These are phyloP conservation scores for Rhodocollybia butyracea DNA, from an alignment of 768 basidiomycete genomes.

Conservation along the genomic window DNA sequence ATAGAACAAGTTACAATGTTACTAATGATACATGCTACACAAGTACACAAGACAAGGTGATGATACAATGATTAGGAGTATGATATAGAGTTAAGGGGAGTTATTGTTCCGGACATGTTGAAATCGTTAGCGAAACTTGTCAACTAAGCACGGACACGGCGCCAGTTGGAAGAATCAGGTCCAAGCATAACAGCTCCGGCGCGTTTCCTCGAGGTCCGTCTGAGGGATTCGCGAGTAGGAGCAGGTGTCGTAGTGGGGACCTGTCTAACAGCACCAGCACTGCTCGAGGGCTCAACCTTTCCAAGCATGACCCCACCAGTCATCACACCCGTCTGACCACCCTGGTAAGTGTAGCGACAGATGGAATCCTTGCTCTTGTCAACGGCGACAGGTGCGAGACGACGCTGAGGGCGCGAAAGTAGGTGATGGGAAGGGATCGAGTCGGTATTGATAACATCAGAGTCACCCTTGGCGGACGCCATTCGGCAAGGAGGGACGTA, in stretches of 20 bases:
- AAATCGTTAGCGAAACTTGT: not conserved
- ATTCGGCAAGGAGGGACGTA: not conserved
- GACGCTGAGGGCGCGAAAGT: not conserved
- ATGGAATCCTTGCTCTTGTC: not conserved
- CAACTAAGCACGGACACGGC: not conserved
- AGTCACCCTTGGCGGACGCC: not conserved
- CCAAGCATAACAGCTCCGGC: not conserved
- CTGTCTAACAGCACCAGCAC: not conserved
- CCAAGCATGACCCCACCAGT: constrained; percentile 7
- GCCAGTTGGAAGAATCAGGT: not conserved
- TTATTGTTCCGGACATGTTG: not conserved
- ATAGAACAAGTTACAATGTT: too few relatives aligned
- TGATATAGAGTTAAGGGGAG: not conserved
- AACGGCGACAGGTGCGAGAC: not conserved
- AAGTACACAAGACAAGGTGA: not conserved
- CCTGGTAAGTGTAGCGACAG: not conserved
- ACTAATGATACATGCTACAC: too few relatives aligned
- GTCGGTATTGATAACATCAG: not conserved
- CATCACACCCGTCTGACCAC: constrained; percentile 5
- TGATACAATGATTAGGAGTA: not conserved
- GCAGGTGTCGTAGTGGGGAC: not conserved
- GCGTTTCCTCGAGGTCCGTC: not conserved
- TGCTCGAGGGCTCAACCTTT: not conserved
- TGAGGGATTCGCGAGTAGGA: not conserved
- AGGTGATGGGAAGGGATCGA: not conserved